Evolutionary conservation across 306 rosid genomes (phyloP).

Genomic region (Ochetophila trinervis): DNA sequence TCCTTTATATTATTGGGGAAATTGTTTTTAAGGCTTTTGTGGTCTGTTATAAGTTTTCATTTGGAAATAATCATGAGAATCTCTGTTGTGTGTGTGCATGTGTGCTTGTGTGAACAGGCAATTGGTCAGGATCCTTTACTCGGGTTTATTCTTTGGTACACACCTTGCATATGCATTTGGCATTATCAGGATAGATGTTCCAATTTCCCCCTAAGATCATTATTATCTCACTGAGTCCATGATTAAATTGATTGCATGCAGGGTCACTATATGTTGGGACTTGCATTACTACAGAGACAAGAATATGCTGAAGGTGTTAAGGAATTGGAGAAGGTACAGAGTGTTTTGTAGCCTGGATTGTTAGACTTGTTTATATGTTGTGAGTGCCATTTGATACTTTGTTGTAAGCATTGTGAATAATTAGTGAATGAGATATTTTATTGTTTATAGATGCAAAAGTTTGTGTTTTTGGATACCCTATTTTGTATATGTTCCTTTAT

Average conservation of each 20-base stretch:
- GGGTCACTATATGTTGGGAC: slow-evolving; percentile 96
- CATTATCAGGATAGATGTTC: no score
- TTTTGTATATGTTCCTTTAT: neutral
- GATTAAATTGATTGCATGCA: slow-evolving; percentile 32
- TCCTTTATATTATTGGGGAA: neutral
- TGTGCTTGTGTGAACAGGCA: no score
- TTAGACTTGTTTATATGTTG: slow-evolving; percentile 1
- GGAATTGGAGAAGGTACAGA: slow-evolving; percentile 75
- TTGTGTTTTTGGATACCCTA: neutral
- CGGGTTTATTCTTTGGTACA: no score
- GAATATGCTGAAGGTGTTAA: slow-evolving; percentile 63
- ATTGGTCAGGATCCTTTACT: no score
- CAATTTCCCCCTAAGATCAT: neutral
- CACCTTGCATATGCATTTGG: no score
- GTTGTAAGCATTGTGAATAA: slow-evolving; percentile 3
- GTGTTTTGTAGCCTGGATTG: slow-evolving; percentile 8
- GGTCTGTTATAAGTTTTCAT: neutral
- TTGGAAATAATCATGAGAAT: no score
- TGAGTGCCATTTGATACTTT: slow-evolving; percentile 3
- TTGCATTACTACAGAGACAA: slow-evolving; percentile 57
- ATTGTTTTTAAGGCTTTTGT: neutral
- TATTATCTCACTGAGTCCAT: neutral
- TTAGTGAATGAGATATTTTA: neutral
- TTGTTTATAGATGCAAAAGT: neutral
- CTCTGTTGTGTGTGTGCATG: no score